Evolutionary conservation across 345 rosid genomes (phyloP), one percentile per base, ranked within the genome.

Genomic region (Reutealis trisperma): DNA sequence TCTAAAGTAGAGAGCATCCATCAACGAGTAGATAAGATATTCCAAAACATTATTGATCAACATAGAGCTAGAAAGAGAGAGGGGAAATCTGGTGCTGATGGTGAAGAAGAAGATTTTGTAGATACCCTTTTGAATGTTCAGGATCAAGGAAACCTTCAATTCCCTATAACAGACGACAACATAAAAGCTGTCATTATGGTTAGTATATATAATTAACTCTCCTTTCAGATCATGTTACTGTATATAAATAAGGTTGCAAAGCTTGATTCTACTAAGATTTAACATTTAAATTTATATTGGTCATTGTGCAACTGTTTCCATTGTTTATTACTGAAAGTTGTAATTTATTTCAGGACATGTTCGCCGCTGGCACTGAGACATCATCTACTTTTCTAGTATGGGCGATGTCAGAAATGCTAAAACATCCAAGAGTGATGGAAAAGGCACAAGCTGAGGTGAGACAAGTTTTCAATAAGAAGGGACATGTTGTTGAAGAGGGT

Each of bases 261-360:
- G 22, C 2, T 2, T n/a, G 12, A 59, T 9, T 1, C 63, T 59
- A 16, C 2, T 49, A 9, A 47, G 51, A 6, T n/a, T 58, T 11
- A 59, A 59, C 8, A n/a, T 16, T 55, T 55, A 55, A 19, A 34
- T 3, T 55, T n/a, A 55, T 16, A 55, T 16, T 55, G 10, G 24
- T 2, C 9, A 61, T 1, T 24, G 24, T 0, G 24, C 9, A 22
- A 2, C 24, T 16, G 15, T 10, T 11, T 24, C 1, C 3, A 7
- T 27, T 8, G 8, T 13, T 14, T 8, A 62, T 34, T 34, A 34
- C 41, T 34, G 5, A 34, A 34, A 1, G 3, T 34, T 19, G 4
- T 34, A 64, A 34, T 67, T 67, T 45, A 47, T 13, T 47, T 47
- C 47, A 74, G 77, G 77, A 74, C 21, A 51, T 74, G 4, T 74